A percentile compares a stretch with the other conserved stretches of the same genome.
phyloP scores from a whole-genome alignment of 306 rosid genomes.

The Begonia loranthoides region DNA sequence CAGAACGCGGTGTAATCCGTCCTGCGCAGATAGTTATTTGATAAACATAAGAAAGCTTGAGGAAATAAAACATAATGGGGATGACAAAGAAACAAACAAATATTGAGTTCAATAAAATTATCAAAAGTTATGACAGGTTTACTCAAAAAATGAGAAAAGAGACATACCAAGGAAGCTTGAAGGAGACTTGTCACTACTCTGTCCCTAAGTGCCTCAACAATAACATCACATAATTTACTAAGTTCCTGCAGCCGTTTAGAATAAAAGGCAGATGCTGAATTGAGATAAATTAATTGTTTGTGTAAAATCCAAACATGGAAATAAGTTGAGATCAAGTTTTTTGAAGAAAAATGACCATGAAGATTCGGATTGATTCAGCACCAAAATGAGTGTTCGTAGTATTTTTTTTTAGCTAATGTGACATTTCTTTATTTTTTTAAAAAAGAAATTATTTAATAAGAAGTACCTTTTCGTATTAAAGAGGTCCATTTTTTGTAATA shows the following conservation, averaged over 20 bases:
- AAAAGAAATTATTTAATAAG: too few relatives aligned
- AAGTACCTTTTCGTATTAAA: too few relatives aligned
- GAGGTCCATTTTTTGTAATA: too few relatives aligned
- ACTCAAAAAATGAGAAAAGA: conserved; percentile 10
- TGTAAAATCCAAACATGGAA: too few relatives aligned
- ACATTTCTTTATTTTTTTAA: too few relatives aligned
- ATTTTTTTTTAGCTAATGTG: too few relatives aligned
- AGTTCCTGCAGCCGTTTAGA: conserved; percentile 53
- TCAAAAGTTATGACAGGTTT: conserved; percentile 8
- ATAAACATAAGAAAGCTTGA: not conserved
- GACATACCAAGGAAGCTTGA: conserved; percentile 83
- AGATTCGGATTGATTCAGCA: too few relatives aligned
- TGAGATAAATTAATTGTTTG: too few relatives aligned
- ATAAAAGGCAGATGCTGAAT: not conserved
- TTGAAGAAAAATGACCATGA: too few relatives aligned
- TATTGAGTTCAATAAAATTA: not conserved
- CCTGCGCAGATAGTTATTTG: conserved; percentile 32
- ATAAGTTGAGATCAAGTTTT: too few relatives aligned
- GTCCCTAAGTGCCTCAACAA: conserved; percentile 95
- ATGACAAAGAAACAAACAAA: not conserved
- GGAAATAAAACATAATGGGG: conserved; percentile 1
- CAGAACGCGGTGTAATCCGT: conserved; percentile 84
- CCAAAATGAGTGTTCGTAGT: too few relatives aligned
- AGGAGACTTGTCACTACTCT: conserved; percentile 94
- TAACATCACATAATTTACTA: conserved; percentile 67